Conservation (phyloP, 371 early-diverging fungal genomes). For the Apophysomyces sp. region DNA sequence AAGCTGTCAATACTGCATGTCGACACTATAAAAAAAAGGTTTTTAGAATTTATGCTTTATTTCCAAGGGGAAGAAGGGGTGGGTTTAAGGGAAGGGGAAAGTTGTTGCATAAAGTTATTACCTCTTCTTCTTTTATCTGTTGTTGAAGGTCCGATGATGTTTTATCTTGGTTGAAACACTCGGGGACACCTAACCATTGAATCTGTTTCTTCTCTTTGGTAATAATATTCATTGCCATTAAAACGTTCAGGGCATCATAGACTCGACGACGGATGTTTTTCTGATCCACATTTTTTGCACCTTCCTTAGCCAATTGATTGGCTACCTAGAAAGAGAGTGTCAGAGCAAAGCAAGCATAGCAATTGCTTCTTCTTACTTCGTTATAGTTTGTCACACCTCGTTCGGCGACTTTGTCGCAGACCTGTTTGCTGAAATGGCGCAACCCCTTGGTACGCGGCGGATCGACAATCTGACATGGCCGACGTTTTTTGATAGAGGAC, state of each 20-base stretch:
- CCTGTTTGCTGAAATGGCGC: conserved; percentile 57
- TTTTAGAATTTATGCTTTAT: background rate
- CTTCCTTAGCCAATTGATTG: conserved; percentile 25
- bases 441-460: conserved; percentile 31
- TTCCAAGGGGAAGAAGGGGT: background rate
- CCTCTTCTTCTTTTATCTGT: background rate
- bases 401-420: conserved; percentile 57
- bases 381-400: conserved; percentile 62
- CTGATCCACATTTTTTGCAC: conserved; percentile 8
- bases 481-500: background rate
- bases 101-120: background rate
- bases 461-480: conserved; percentile 1
- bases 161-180: conserved; percentile 58
- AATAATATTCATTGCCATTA: conserved; percentile 75
- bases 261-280: conserved; percentile 81
- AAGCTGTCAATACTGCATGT: background rate
- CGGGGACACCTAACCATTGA: conserved; percentile 64
- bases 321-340: conserved; percentile 16
- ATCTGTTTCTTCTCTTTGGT: conserved; percentile 69
- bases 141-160: conserved; percentile 16
- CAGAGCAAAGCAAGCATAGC: background rate
- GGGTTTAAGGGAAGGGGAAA: background rate
- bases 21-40: background rate
- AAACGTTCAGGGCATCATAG: conserved; percentile 82
- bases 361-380: conserved; percentile 33